phyloP scores from a whole-genome alignment of 257 asterid species.

The Nyctanthes arbortristis region DNA sequence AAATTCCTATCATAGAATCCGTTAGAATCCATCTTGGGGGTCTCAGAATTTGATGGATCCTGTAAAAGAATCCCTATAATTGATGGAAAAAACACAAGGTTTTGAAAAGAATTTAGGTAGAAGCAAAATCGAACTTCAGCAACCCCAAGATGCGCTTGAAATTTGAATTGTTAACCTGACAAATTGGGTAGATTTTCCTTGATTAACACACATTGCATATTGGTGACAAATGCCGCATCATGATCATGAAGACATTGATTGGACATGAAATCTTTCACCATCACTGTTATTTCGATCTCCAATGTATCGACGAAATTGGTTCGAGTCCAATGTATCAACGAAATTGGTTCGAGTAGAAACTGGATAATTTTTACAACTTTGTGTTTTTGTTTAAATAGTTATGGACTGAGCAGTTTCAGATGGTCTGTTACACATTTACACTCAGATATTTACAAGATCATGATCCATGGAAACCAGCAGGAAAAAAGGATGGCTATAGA shows the following conservation, averaged over 20 bases:
- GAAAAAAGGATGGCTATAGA: background rate
- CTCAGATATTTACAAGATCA: conserved; percentile 4
- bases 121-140: conserved; percentile 44
- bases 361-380: too few relatives aligned
- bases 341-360: too few relatives aligned
- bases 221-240: too few relatives aligned
- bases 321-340: background rate
- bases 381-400: too few relatives aligned
- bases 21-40: too few relatives aligned
- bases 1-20: too few relatives aligned
- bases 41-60: too few relatives aligned
- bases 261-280: too few relatives aligned
- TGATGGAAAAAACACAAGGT: conserved; percentile 58
- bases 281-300: too few relatives aligned
- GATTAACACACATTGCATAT: background rate
- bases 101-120: conserved; percentile 54
- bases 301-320: too few relatives aligned
- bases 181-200: background rate
- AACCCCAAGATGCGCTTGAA: conserved; percentile 18
- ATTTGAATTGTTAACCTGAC: conserved; percentile 26
- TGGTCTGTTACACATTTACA: conserved; percentile 2
- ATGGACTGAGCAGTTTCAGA: conserved; percentile 1
- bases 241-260: too few relatives aligned
- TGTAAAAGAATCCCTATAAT: too few relatives aligned
- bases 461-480: conserved; percentile 1